Evolutionary conservation across 73 alveolate species (phyloP).

Genomic region (Symbiodinium pilosum): DNA sequence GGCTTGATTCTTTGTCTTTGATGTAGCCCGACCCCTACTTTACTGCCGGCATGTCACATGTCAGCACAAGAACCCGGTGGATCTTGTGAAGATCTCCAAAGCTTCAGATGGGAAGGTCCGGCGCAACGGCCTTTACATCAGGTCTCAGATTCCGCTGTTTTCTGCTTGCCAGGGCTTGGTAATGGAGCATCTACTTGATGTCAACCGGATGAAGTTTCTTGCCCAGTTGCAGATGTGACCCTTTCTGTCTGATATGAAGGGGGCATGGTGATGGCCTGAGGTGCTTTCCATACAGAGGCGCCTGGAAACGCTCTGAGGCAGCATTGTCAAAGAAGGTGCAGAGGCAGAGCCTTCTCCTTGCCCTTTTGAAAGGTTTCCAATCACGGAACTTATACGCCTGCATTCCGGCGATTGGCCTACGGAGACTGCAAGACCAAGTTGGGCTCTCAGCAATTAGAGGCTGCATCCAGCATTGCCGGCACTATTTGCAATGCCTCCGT

Average conservation of each 20-base stretch:
- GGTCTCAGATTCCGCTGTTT: not conserved
- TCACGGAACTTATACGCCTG: conserved; percentile 38
- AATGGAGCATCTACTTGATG: conserved; percentile 36
- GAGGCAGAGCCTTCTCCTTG: too few relatives aligned
- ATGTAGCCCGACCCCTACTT: too few relatives aligned
- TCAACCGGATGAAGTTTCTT: not conserved
- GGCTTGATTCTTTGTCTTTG: too few relatives aligned
- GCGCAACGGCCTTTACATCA: not conserved
- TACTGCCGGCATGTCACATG: not conserved
- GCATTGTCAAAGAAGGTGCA: not conserved
- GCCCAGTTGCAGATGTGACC: not conserved
- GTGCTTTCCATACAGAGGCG: conserved; percentile 7
- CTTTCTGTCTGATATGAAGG: not conserved
- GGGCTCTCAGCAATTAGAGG: not conserved
- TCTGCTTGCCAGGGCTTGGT: not conserved
- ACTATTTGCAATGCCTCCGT: too few relatives aligned
- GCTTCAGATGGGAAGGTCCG: conserved; percentile 38
- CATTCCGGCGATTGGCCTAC: conserved; percentile 25
- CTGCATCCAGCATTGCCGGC: not conserved
- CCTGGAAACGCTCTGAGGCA: conserved; percentile 20
- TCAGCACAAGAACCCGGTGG: conserved; percentile 43
- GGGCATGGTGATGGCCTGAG: not conserved
- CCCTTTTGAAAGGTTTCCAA: conserved; percentile 3
- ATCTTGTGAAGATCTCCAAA: conserved; percentile 73
- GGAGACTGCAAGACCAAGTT: conserved; percentile 36